Evolutionary conservation across 495 filamentous ascomycete species (phyloP), one percentile per base, ranked within the genome.

Genomic region (Hypoxylon crocopeplum): DNA sequence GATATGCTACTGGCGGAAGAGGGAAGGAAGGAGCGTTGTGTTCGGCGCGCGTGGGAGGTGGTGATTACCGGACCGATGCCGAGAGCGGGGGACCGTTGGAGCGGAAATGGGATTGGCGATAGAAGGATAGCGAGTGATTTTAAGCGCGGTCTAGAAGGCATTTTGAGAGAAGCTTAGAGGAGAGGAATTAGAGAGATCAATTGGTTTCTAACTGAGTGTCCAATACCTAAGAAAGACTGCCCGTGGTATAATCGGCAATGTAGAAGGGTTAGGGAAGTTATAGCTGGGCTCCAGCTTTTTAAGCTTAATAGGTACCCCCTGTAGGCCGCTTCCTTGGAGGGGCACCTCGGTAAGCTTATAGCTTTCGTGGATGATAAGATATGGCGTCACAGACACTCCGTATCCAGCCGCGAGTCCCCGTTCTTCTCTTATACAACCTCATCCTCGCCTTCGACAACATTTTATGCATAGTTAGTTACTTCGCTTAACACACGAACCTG

Each of bases 71-170:
- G 22, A n/a, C 24, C 5, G 20, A 30, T 21, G 13, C 30, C 5
- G 59, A 29, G 15, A 21, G 48, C 37, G 15, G 59, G 42, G 22
- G 55, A 20, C 16, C 27, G 48, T 45, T 40, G 44, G 30, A 22
- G 41, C 24, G 16, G 38, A 17, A 17, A 8, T 36, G 36, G 45
- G 22, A 17, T 11, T 24, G 42, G 45, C n/a, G 34, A 19, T 29
- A 57, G 24, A 2, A 46, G 13, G 13, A 17, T 30, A 11, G 25
- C 12, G 16, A 33, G 27, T 19, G 46, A 48, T 27, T 52, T 60
- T 48, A 56, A 41, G 13, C 45, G 56, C 5, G 46, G 40, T 50
- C 52, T 54, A 17, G 57, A 45, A 49, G 56, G 40, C 66, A 69
- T 69, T 27, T 12, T 47, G 45, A 16, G 13, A 22, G 11, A 32